These are phyloP conservation scores for Tilletiopsis washingtonensis DNA, from an alignment of 1,284 basidiomycete species.

Conservation along the genomic window DNA sequence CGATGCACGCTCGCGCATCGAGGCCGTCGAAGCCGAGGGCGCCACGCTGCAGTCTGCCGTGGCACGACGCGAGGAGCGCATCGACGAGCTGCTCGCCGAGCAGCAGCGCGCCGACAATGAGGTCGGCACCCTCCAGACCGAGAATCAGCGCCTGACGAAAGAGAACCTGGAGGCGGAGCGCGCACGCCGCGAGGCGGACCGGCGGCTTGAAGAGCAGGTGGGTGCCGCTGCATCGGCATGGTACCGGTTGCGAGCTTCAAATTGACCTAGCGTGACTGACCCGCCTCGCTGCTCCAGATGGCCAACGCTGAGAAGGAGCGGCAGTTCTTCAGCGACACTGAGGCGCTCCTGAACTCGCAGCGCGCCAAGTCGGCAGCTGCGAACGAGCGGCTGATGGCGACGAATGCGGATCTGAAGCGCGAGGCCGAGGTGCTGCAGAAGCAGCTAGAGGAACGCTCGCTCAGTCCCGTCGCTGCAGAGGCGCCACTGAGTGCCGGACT, in stretches of 20 bases:
- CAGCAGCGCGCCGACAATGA: constrained; percentile 35
- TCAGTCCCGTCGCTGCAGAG: too few relatives aligned
- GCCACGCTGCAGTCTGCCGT: constrained; percentile 16
- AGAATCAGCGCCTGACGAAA: constrained; percentile 29
- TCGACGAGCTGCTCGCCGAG: constrained; percentile 33
- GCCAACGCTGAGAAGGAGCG: constrained; percentile 37
- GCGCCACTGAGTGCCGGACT: too few relatives aligned
- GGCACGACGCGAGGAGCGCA: constrained; percentile 26
- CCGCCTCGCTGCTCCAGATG: constrained; percentile 5
- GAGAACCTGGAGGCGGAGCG: constrained; percentile 27
- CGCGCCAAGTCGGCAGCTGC: constrained; percentile 19
- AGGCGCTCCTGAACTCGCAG: constrained; percentile 26
- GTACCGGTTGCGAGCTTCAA: not conserved
- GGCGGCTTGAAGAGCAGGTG: constrained; percentile 24
- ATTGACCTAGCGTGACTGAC: too few relatives aligned
- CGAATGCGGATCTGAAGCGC: constrained; percentile 22
- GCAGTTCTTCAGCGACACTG: constrained; percentile 33
- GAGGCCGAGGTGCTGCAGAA: constrained; percentile 28
- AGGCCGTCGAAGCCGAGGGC: constrained; percentile 11
- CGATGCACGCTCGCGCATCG: constrained; percentile 15
- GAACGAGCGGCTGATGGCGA: constrained; percentile 23
- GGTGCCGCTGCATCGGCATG: not conserved
- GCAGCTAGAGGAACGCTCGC: constrained; percentile 5
- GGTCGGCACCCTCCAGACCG: constrained; percentile 7
- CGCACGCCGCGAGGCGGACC: constrained; percentile 24